A percentile compares a stretch with the other conserved stretches of the same genome.
These are phyloP conservation scores for Sporisorium reilianum DNA, from an alignment of 1,284 basidiomycete genomes.

Conservation along the genomic window DNA sequence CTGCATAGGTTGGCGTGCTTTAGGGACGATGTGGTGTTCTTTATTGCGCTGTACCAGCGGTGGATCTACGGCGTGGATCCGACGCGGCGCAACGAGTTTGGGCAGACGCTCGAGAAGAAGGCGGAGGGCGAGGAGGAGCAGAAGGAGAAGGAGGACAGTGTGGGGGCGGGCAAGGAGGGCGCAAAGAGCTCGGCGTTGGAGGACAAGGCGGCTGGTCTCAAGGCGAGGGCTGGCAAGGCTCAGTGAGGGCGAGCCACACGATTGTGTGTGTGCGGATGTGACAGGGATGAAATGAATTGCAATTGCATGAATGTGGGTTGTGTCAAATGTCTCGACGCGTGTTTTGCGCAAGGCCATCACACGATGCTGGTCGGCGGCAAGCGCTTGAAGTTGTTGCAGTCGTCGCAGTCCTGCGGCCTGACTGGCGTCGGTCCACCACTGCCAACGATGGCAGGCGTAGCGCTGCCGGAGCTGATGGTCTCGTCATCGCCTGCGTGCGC, in stretches of 20 bases:
- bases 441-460: slow-evolving; percentile 12
- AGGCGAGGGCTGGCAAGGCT: slow-evolving; percentile 8
- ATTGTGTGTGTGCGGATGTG: background rate
- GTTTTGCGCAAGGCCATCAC: slow-evolving; percentile 3
- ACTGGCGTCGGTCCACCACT: background rate
- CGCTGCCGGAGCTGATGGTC: slow-evolving; percentile 15
- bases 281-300: background rate
- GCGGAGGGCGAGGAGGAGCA: slow-evolving; percentile 13
- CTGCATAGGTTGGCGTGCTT: slow-evolving; percentile 90
- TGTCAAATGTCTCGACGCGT: background rate
- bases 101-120: slow-evolving; percentile 73
- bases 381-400: slow-evolving; percentile 36
- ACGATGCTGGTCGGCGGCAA: slow-evolving; percentile 46
- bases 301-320: background rate
- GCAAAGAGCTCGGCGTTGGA: slow-evolving; percentile 24
- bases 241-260: background rate
- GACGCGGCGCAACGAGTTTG: slow-evolving; percentile 93
- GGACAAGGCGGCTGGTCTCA: slow-evolving; percentile 28
- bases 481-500: slow-evolving; percentile 4
- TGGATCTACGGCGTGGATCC: slow-evolving; percentile 97
- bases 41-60: slow-evolving; percentile 73
- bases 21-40: slow-evolving; percentile 71
- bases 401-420: slow-evolving; percentile 23
- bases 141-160: slow-evolving; percentile 14
- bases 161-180: background rate